These are phyloP conservation scores for Xylaria scruposa DNA, from an alignment of 495 filamentous ascomycete genomes.

Conservation along the genomic window DNA sequence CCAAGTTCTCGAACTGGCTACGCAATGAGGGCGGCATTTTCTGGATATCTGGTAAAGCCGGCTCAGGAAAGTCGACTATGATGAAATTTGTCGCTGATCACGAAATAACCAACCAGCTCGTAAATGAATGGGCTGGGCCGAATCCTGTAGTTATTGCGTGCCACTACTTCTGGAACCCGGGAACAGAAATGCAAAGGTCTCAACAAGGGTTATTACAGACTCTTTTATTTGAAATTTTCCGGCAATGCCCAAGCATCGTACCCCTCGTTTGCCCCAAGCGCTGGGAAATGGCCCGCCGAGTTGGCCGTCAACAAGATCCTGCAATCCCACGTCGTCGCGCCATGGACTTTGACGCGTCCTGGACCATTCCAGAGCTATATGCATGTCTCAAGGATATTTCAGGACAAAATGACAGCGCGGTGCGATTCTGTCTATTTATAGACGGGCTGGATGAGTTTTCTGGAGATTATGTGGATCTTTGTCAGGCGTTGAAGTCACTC, in stretches of 20 bases:
- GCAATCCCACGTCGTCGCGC: no score
- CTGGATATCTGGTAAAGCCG: not conserved
- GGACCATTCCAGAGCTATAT: not conserved
- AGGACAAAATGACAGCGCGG: not conserved
- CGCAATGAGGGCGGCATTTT: not conserved
- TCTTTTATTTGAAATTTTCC: not conserved
- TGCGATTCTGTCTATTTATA: not conserved
- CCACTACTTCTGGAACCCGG: constrained; percentile 1
- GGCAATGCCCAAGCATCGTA: not conserved
- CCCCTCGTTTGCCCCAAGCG: not conserved
- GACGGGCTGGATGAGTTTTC: not conserved
- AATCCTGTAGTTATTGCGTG: not conserved
- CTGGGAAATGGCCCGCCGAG: not conserved
- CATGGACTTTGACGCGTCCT: not conserved
- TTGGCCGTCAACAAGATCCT: no score
- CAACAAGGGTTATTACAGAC: not conserved
- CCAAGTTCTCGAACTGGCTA: not conserved
- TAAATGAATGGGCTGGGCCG: not conserved
- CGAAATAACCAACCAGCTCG: not conserved
- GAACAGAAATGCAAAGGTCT: not conserved
- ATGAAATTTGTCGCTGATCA: constrained; percentile 2
- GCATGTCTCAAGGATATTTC: not conserved
- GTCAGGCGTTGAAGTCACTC: not conserved
- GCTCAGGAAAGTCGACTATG: constrained; percentile 3
- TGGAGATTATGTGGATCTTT: not conserved